phyloP scores from a whole-genome alignment of 768 basidiomycete genomes.

The Phylloporus scabripes region DNA sequence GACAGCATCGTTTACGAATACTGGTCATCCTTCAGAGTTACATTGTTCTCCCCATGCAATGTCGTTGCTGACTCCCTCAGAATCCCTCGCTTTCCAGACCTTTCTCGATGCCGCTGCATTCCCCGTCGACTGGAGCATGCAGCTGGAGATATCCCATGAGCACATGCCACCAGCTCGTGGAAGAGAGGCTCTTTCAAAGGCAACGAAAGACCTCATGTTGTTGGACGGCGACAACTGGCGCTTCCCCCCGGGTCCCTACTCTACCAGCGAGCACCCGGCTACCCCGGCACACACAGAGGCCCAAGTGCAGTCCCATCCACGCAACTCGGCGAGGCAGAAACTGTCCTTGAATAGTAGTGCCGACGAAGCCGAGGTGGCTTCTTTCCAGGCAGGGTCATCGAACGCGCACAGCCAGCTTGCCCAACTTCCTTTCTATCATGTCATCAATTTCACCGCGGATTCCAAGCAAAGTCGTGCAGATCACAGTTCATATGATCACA shows the following conservation, averaged over 20 bases:
- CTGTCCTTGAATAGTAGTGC: constrained; percentile 5
- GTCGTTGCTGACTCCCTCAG: constrained; percentile 62
- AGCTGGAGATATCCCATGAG: constrained; percentile 34
- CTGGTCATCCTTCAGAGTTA: neutral
- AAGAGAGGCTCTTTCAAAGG: constrained; percentile 65
- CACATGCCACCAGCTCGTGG: constrained; percentile 49
- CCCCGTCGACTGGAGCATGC: constrained; percentile 46
- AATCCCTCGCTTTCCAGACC: constrained; percentile 63
- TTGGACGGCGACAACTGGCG: constrained; percentile 47
- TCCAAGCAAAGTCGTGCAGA: constrained; percentile 7
- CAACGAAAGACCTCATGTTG: constrained; percentile 80
- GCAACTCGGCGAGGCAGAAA: constrained; percentile 18
- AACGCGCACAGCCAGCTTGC: constrained; percentile 7
- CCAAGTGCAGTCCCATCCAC: constrained; percentile 16
- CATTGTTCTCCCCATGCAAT: constrained; percentile 26
- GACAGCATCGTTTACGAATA: neutral
- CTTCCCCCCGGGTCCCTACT: constrained; percentile 18
- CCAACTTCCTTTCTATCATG: constrained; percentile 16
- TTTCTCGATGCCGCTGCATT: constrained; percentile 51
- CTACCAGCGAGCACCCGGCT: constrained; percentile 7
- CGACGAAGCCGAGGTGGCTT: constrained; percentile 4
- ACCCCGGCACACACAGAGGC: constrained; percentile 11
- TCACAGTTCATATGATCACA: constrained; percentile 9
- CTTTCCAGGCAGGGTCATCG: neutral
- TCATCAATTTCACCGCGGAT: constrained; percentile 8